Evolutionary conservation across 1,284 basidiomycete species (phyloP).

Genomic region (Apiotrichum porosum): DNA sequence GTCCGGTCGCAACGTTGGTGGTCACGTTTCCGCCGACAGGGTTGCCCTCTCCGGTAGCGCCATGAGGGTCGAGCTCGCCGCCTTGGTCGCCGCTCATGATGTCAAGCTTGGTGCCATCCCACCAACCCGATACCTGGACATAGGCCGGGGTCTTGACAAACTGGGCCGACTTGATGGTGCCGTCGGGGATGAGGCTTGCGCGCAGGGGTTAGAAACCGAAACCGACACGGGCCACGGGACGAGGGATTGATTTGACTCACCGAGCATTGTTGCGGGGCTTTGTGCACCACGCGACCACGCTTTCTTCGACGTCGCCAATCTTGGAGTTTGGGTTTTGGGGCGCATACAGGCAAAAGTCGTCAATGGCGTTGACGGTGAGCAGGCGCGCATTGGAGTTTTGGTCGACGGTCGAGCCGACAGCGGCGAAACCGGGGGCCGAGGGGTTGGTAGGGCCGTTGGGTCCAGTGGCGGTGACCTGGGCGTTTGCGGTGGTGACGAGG

Average conservation of each 20-base stretch:
- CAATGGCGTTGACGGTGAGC: constrained; percentile 42
- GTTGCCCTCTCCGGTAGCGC: constrained; percentile 51
- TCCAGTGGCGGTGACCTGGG: constrained; percentile 36
- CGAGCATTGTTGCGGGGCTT: constrained; percentile 37
- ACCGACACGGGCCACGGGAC: neutral
- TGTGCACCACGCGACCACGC: constrained; percentile 42
- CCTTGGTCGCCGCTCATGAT: constrained; percentile 49
- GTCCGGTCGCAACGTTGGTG: constrained; percentile 49
- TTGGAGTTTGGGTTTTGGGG: constrained; percentile 29
- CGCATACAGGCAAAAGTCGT: constrained; percentile 48
- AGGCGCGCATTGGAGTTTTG: constrained; percentile 44
- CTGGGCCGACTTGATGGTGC: constrained; percentile 40
- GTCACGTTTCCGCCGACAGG: constrained; percentile 56
- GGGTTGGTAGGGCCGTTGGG: constrained; percentile 49
- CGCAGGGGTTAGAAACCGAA: neutral
- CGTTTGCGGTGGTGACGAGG: constrained; percentile 2
- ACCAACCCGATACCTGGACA: constrained; percentile 52
- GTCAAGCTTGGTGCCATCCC: constrained; percentile 47
- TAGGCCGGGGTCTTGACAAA: constrained; percentile 45
- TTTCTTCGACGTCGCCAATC: constrained; percentile 42
- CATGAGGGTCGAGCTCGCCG: constrained; percentile 54
- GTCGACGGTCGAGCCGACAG: constrained; percentile 39
- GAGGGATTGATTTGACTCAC: constrained; percentile 18
- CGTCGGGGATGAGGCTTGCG: constrained; percentile 44
- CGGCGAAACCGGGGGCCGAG: constrained; percentile 26